These are phyloP conservation scores for Calonectria pseudoreteaudii DNA, from an alignment of 2,329 filamentous ascomycete genomes.

Conservation along the genomic window DNA sequence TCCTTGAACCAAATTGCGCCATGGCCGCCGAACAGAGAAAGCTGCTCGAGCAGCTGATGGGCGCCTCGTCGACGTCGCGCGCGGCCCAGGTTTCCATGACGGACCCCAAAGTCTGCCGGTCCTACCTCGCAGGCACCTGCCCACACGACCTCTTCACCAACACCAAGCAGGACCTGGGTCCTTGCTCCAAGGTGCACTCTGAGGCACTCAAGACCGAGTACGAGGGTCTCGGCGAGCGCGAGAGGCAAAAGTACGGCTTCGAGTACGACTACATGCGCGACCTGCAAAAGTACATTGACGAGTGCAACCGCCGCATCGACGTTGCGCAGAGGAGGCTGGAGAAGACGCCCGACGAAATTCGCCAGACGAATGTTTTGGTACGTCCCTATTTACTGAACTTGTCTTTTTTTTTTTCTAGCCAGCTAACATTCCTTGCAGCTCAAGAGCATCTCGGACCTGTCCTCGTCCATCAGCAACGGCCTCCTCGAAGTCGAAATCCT, in stretches of 20 bases:
- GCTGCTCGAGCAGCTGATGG: conserved; percentile 97
- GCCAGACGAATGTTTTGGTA: conserved; percentile 89
- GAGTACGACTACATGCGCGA: conserved; percentile 98
- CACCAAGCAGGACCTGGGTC: conserved; percentile 95
- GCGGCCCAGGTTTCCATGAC: conserved; percentile 87
- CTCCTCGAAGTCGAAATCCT: conserved; percentile 88
- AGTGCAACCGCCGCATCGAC: conserved; percentile 95
- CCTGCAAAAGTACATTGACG: conserved; percentile 95
- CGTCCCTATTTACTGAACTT: not conserved
- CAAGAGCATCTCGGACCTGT: conserved; percentile 86
- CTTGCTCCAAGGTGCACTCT: conserved; percentile 88
- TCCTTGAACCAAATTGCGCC: not conserved
- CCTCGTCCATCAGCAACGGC: conserved; percentile 81
- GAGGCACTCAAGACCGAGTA: conserved; percentile 92
- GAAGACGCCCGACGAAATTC: conserved; percentile 97
- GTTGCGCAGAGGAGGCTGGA: conserved; percentile 89
- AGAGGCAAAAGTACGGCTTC: conserved; percentile 85
- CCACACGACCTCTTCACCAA: conserved; percentile 99
- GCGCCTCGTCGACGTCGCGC: conserved; percentile 77
- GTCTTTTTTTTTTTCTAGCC: not conserved
- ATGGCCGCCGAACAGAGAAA: conserved; percentile 98
- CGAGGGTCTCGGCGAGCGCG: conserved; percentile 76
- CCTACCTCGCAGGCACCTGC: conserved; percentile 92
- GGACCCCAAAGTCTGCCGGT: conserved; percentile 94
- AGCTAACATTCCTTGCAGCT: conserved; percentile 57